Conservation (phyloP, 2,329 filamentous ascomycete species). For the Calycina marina region DNA sequence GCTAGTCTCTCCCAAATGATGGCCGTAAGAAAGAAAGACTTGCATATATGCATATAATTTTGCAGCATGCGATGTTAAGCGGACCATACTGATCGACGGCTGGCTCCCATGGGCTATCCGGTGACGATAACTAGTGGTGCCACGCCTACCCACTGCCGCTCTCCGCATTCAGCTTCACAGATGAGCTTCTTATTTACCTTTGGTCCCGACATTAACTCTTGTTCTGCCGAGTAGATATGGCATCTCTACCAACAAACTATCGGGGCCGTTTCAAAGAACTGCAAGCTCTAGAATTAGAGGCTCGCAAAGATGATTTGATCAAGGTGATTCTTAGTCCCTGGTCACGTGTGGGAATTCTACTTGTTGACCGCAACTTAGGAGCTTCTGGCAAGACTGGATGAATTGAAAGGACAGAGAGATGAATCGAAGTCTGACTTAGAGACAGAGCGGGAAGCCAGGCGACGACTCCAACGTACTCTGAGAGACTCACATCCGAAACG, state of each 20-base stretch:
- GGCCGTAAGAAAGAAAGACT: too few relatives aligned
- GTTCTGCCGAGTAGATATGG: too few relatives aligned
- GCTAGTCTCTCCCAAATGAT: too few relatives aligned
- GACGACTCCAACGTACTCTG: background rate
- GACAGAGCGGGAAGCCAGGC: background rate
- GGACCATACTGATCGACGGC: too few relatives aligned
- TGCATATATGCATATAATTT: too few relatives aligned
- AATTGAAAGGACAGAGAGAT: background rate
- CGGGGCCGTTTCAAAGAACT: constrained; percentile 1
- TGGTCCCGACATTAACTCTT: too few relatives aligned
- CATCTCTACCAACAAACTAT: background rate
- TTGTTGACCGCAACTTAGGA: background rate
- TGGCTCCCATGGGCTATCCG: too few relatives aligned
- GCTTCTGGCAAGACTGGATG: background rate
- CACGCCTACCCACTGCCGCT: too few relatives aligned
- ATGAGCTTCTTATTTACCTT: too few relatives aligned
- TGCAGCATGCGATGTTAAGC: too few relatives aligned
- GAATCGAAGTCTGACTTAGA: background rate
- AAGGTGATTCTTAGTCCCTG: background rate
- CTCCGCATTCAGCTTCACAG: too few relatives aligned
- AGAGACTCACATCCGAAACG: background rate
- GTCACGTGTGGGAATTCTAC: background rate
- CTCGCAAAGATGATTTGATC: background rate
- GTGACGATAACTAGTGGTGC: too few relatives aligned
- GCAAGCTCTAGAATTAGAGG: background rate